Percentiles rank a stretch among this genome's conserved stretches.
phyloP scores from a whole-genome alignment of 768 basidiomycete species.

The Naganishia friedmannii region DNA sequence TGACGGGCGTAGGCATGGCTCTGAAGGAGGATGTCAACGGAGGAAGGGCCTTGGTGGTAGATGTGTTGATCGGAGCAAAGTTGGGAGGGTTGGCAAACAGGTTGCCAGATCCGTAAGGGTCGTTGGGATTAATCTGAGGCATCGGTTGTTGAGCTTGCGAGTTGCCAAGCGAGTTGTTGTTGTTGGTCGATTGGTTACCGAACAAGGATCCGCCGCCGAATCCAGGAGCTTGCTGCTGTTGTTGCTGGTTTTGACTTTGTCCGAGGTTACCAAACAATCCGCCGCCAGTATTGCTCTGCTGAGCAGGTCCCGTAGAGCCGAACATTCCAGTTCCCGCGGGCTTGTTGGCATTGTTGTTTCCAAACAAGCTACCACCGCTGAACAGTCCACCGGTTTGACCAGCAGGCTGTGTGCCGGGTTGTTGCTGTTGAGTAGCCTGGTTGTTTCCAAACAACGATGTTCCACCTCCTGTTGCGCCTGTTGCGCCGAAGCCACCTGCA shows the following conservation, averaged over 20 bases:
- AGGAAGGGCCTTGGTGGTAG: constrained; percentile 45
- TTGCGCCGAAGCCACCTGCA: constrained; percentile 44
- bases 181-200: constrained; percentile 37
- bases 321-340: constrained; percentile 36
- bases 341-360: constrained; percentile 25
- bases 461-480: constrained; percentile 34
- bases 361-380: constrained; percentile 43
- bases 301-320: constrained; percentile 30
- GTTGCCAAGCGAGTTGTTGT: constrained; percentile 45
- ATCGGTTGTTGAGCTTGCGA: constrained; percentile 45
- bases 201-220: constrained; percentile 30
- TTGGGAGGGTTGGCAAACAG: constrained; percentile 62
- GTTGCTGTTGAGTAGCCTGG: constrained; percentile 42
- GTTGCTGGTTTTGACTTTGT: constrained; percentile 43
- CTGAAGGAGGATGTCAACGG: constrained; percentile 49
- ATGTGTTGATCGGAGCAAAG: constrained; percentile 55
- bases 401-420: constrained; percentile 37
- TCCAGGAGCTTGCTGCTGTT: constrained; percentile 33
- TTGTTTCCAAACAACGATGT: constrained; percentile 41
- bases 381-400: constrained; percentile 46
- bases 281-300: constrained; percentile 26
- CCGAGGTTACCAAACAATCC: constrained; percentile 43
- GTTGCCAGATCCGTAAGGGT: constrained; percentile 55
- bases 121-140: constrained; percentile 35
- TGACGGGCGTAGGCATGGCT: constrained; percentile 46